Base-by-base conservation (phyloP, 805 yeast species). In the Candida khao-thaluensis region DNA sequence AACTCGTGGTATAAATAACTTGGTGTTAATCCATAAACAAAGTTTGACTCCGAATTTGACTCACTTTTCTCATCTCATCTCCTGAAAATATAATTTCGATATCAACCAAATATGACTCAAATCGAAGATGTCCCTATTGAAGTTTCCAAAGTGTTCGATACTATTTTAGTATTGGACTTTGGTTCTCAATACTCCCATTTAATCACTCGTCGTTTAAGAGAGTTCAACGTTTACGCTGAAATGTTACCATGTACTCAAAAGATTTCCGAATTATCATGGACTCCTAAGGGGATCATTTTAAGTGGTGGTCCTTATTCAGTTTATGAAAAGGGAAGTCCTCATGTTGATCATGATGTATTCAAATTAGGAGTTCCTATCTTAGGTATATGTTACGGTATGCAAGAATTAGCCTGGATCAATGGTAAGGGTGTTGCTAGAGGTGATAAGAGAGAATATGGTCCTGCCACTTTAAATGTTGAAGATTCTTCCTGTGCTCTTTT, bases 241-340 rank as follows among this genome's bases (percentile, higher is more conserved):
- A 93, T 93, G 99, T 78, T 93, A 49, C 99, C 99, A 52, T 93
- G 99, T 71, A 93, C 99, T 39, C 99, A 95, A 71, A 93, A 93
- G 74, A 91, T 93, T 60, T 62, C 83, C 40, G 97, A 91, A 52
- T 77, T 93, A 54, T 67, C 81, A 44, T 93, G 96, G 95, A 90
- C 80, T 62, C 99, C 99, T 52, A 86, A 82, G 64, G 99, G 99
- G 71, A 82, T 93, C 43, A 93, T 93, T 58, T 72, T 93, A 47
- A 89, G 97, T 33, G 99, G 99, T 48, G 93, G 96, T 50, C 99
- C 99, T 38, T 93, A 87, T 82, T 89, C 98, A 9, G 99, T 93
- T 36, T 93, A 91, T 61, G 96, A 85, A 43, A 83, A 79, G 42
- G 98, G 83, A 54, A 89, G 97, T 45, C 99, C 99, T 30, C 99